Base-by-base conservation (phyloP, 352 stramenopile genomes). In the Pythium insidiosum region DNA sequence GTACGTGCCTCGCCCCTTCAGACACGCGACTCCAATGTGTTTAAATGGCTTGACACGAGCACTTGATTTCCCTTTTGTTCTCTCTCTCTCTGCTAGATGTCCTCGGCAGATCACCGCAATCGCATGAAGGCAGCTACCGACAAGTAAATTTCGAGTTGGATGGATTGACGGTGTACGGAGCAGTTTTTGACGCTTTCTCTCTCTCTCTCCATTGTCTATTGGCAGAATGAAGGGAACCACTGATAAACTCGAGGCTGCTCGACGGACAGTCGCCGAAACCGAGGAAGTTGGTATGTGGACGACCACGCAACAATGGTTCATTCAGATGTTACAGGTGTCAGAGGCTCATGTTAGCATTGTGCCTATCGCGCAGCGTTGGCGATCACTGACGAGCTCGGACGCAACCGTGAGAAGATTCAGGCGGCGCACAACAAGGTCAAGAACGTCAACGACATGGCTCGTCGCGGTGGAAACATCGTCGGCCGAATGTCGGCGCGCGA, bases 371-470 rank as follows among this genome's bases (percentile, higher is more conserved):
- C 42, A 83, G 81, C 78, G 11, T 59, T 93, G 35, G 73, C 68
- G 13, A 93, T 93, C 58, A 80, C 78, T 20, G 76, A 91, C 13
- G 81, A 93, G 47, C 67, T 93, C 16, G 67, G 70, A 1, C 69
- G 81, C 49, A 93, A 93, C 49, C 77, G 81, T 19, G 81, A 93
- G 36, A 93, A 93, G 55, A 89, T 93, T 43, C 49, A 91, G 48
- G 64, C 81, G 26, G 84, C 81, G 33, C 76, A 91, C 44, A 51
- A 67, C 36, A 93, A 93, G 52, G 76, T 93, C 47, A 91, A 91
- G 43, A 66, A 56, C 22, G 78, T 93, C 16, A 91, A 90, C 42
- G 78, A 93, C 39, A 88, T 93, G 73, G 78, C 81, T 44, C 69
- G 73, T 28, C 74, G 73, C 7, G 81, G 81, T 30, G 81, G 72